A percentile compares a stretch with the other conserved stretches of the same genome.
Conservation (phyloP, 1,284 basidiomycete genomes). For the Tilletia horrida region DNA sequence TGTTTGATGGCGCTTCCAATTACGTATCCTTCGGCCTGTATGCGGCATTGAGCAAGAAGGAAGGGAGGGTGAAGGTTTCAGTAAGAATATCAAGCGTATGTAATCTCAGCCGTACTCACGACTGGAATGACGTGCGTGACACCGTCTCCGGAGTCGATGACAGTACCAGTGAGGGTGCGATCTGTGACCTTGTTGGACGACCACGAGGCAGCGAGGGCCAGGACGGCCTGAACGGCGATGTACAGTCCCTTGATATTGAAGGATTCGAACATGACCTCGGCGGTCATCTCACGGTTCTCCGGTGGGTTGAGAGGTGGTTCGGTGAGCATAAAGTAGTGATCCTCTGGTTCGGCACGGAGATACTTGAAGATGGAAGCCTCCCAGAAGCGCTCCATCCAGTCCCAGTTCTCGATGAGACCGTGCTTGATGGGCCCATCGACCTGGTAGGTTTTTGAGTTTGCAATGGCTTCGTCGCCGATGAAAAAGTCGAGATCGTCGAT, state of each 20-base stretch:
- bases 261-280: conserved; percentile 99
- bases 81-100: not conserved
- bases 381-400: conserved; percentile 99
- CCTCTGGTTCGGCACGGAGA: conserved; percentile 94
- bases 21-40: conserved; percentile 85
- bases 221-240: conserved; percentile 97
- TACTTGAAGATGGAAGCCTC: conserved; percentile 99
- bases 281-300: conserved; percentile 98
- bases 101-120: conserved; percentile 56
- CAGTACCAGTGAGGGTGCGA: conserved; percentile 91
- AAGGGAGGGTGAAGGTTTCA: not conserved
- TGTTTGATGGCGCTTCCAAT: conserved; percentile 99
- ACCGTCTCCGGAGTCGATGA: conserved; percentile 98
- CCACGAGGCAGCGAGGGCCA: conserved; percentile 98
- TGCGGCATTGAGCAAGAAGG: not conserved
- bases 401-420: conserved; percentile 99
- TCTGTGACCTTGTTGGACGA: conserved; percentile 86
- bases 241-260: conserved; percentile 98
- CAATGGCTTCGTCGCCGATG: conserved; percentile 96
- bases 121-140: conserved; percentile 96
- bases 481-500: conserved; percentile 99
- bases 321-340: conserved; percentile 95
- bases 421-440: conserved; percentile 96
- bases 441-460: conserved; percentile 84
- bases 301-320: conserved; percentile 97